Base-by-base conservation (phyloP, 2,329 filamentous ascomycete species). In the Aspergillus brasiliensis region DNA sequence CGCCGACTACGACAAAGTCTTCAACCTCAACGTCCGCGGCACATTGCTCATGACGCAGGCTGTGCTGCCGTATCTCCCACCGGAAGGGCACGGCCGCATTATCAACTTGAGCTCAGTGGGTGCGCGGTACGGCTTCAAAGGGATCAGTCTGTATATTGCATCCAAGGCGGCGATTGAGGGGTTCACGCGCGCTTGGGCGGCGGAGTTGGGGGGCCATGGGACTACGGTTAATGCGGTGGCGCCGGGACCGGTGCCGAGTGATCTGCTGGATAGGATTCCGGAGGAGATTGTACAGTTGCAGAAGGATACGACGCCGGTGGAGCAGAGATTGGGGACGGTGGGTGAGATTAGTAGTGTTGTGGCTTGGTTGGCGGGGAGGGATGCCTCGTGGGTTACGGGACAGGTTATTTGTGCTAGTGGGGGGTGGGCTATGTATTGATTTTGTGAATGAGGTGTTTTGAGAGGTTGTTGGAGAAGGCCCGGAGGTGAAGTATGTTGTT, bases 161-260 rank as follows among this genome's bases (percentile, higher is more conserved):
- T 83, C 81, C 4, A 88, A 88, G 68, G 84, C 83, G 0, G 86
- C 85, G 5, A 69, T 88, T 15, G 86, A 89, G 69, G 84, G 81
- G 0, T 70, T 88, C 57, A 88, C 86, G 8, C 76, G 85, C 6
- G 81, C 78, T 47, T 84, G 84, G 80, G 86, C 87, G 0, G 77
- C 78, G 0, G 86, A 89, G 71, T 73, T 88, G 8, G 86, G 86
- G 0, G 68, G 62, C 3, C 73, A 80, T 59, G 84, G 86, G 0
- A 84, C 84, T 59, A 88, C 86, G 0, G 86, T 87, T 25, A 89
- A 89, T 64, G 78, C 80, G 0, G 82, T 89, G 2, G 82, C 82
- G 19, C 85, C 86, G 0, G 86, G 86, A 0, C 85, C 86, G 0
- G 82, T 86, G 5, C 73, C 82, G 71, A 86, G 80, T 28, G 84